phyloP scores from a whole-genome alignment of 129 eudicot genomes.

The Tanacetum coccineum region DNA sequence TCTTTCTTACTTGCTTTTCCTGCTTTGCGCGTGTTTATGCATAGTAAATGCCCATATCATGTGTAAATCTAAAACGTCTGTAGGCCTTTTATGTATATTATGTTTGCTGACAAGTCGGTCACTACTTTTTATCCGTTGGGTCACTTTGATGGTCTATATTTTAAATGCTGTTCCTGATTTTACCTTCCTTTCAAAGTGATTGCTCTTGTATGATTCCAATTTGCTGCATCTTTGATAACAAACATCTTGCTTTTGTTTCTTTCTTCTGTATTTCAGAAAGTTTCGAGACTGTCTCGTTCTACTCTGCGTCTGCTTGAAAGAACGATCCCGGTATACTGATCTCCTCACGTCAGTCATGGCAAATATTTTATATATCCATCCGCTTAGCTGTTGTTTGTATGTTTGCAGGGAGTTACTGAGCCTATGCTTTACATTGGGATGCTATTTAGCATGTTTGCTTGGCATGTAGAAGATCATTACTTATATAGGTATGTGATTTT shows the following conservation, averaged over 20 bases:
- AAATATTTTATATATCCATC: neutral
- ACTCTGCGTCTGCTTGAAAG: conserved; percentile 82
- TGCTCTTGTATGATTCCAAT: conserved; percentile 4
- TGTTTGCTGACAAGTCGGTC: neutral
- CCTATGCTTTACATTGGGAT: conserved; percentile 99
- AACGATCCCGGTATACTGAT: conserved; percentile 66
- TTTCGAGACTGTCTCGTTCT: conserved; percentile 77
- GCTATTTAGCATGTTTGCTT: conserved; percentile 99
- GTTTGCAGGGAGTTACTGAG: conserved; percentile 89
- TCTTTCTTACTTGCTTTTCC: neutral
- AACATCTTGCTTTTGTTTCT: neutral
- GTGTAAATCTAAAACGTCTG: too few relatives aligned
- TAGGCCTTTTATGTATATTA: neutral
- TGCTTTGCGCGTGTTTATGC: neutral
- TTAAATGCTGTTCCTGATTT: neutral
- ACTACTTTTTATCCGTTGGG: neutral
- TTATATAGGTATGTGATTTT: conserved; percentile 65
- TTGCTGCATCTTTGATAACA: neutral
- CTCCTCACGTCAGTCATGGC: neutral
- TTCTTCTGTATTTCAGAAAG: conserved; percentile 55
- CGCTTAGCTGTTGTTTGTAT: conserved; percentile 21
- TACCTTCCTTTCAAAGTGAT: neutral
- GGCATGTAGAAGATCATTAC: conserved; percentile 99
- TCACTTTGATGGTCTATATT: neutral
- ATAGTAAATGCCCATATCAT: neutral